phyloP scores from a whole-genome alignment of 352 stramenopile species.

The Pythium sp. region DNA sequence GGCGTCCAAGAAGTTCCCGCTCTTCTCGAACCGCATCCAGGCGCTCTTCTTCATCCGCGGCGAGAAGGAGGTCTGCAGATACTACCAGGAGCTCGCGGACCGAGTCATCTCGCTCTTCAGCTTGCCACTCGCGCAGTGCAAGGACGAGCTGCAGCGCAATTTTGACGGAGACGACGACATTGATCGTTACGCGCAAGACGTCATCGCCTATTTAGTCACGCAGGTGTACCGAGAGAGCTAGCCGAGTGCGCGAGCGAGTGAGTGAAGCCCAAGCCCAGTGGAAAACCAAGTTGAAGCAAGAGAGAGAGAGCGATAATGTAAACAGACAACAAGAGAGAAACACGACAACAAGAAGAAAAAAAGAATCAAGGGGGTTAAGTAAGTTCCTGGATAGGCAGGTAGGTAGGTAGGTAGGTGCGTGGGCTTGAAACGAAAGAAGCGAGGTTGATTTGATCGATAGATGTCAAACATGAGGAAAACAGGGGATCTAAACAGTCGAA shows the following conservation, averaged over 20 bases:
- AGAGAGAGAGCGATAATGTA: slow-evolving; percentile 3
- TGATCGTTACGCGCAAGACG: slow-evolving; percentile 84
- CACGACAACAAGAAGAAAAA: not conserved
- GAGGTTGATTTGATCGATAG: not conserved
- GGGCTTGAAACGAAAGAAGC: not conserved
- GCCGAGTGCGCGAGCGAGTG: not conserved
- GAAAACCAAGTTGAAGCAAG: not conserved
- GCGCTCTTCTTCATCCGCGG: slow-evolving; percentile 87
- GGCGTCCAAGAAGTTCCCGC: slow-evolving; percentile 69
- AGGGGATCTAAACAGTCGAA: not conserved
- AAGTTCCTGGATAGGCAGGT: not conserved
- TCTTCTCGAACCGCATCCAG: slow-evolving; percentile 88
- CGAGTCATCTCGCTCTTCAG: slow-evolving; percentile 83
- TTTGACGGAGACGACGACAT: slow-evolving; percentile 81
- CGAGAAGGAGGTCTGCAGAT: slow-evolving; percentile 85
- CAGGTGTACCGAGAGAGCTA: slow-evolving; percentile 81
- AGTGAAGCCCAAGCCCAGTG: not conserved
- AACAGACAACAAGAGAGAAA: not conserved
- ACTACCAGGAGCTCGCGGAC: slow-evolving; percentile 81
- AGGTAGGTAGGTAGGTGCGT: too few relatives aligned
- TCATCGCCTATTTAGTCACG: slow-evolving; percentile 87
- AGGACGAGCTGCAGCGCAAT: slow-evolving; percentile 66
- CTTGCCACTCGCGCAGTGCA: slow-evolving; percentile 60
- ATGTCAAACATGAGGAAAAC: not conserved
- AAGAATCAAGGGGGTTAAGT: not conserved